phyloP scores from a whole-genome alignment of 495 filamentous ascomycete species.

The Aspergillus sclerotiicarbonarius region DNA sequence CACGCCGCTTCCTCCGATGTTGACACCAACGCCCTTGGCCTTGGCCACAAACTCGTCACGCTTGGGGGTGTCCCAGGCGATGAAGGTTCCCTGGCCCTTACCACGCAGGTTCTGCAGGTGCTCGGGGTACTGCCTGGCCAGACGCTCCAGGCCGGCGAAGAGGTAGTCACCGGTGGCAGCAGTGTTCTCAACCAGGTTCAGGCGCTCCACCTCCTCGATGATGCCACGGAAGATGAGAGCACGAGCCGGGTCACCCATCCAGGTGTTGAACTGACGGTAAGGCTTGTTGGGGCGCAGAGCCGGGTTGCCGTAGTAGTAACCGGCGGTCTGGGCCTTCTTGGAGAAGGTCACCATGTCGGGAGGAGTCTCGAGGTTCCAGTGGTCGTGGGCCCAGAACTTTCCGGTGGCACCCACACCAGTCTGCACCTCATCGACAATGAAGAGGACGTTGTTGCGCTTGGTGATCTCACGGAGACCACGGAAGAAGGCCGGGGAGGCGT shows the following conservation, averaged over 20 bases:
- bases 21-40: slow-evolving; percentile 75
- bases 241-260: slow-evolving; percentile 96
- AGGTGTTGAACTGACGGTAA: slow-evolving; percentile 99
- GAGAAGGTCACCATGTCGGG: slow-evolving; percentile 99
- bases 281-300: slow-evolving; percentile 93
- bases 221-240: slow-evolving; percentile 92
- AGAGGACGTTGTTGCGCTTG: slow-evolving; percentile 77
- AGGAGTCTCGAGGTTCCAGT: slow-evolving; percentile 82
- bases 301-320: slow-evolving; percentile 91
- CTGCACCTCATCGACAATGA: slow-evolving; percentile 99
- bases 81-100: slow-evolving; percentile 93
- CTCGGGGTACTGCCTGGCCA: slow-evolving; percentile 73
- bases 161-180: slow-evolving; percentile 81
- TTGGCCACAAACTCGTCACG: slow-evolving; percentile 81
- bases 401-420: slow-evolving; percentile 92
- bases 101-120: slow-evolving; percentile 89
- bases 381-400: slow-evolving; percentile 98
- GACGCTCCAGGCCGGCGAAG: slow-evolving; percentile 63
- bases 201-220: slow-evolving; percentile 79
- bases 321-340: slow-evolving; percentile 98
- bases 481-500: slow-evolving; percentile 94
- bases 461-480: slow-evolving; percentile 81
- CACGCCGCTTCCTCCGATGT: slow-evolving; percentile 87
- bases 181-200: slow-evolving; percentile 79
- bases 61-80: slow-evolving; percentile 88